Base-by-base conservation (phyloP, 805 yeast genomes). In the Candida ortonii region DNA sequence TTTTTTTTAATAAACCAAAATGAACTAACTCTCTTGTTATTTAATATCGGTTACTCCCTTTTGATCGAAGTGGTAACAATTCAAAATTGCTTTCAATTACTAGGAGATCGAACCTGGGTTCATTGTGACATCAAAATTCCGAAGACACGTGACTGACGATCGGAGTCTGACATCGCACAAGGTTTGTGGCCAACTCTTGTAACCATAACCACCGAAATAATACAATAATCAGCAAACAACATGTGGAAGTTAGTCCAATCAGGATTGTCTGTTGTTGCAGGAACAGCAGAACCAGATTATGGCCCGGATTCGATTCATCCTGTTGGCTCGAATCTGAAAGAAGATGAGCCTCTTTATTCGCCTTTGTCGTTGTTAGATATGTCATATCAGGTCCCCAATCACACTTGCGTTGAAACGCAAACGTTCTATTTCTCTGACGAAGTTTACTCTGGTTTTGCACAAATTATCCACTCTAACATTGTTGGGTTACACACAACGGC, bases 261-360 rank as follows among this genome's bases (percentile, higher is more conserved):
- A 4, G 64, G 62, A 11, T 35, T 57, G n/a, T 85, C 97, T n/a
- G 93, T 94, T 5, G 93, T 88, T 28, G 90, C 97, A 5, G 98
- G 98, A 36, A 77, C 95, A 9, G 96, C 96, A 2, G 98, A 93
- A 61, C 98, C 98, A 16, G 95, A 84, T 56, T 93, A 93, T 53
- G 98, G 98, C 34, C 73, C 82, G 25, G 96, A 83, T 32, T 94
- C 95, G 25, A 85, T 93, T 47, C 90, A 83, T 53, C 76, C 97
- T n/a, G 78, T 89, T 38, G 47, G 50, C 11, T 25, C 39, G 16
- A 75, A 84, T 25, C 75, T 74, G 28, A 76, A 81, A 28, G 66
- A 64, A 25, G 74, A 66, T 20, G 68, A 70, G 24, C 77, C 79
- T 46, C 73, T 84, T 1, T 84, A 65, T 51, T 68, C 79, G 18